These are phyloP conservation scores for Termitomyces bulborhizus DNA, from an alignment of 768 basidiomycete genomes.

Conservation along the genomic window DNA sequence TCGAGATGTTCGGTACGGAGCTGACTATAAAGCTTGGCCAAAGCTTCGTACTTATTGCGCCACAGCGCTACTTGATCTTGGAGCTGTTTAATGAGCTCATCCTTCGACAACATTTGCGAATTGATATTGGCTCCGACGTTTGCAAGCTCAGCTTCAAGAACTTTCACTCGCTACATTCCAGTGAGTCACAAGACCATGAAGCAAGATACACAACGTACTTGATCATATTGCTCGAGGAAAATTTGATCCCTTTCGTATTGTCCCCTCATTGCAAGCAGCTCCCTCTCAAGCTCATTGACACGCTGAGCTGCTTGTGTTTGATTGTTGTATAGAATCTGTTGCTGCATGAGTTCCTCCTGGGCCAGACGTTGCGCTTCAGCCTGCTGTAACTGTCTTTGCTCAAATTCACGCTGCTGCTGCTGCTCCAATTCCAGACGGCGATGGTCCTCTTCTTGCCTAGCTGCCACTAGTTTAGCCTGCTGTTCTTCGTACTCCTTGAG, in stretches of 20 bases:
- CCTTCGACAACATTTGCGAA: conserved; percentile 86
- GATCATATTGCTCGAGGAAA: conserved; percentile 95
- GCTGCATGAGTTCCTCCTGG: conserved; percentile 85
- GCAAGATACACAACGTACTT: conserved; percentile 43
- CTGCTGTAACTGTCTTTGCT: conserved; percentile 81
- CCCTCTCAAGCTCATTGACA: conserved; percentile 78
- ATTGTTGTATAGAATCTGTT: conserved; percentile 75
- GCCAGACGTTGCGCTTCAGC: conserved; percentile 83
- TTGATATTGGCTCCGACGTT: conserved; percentile 71
- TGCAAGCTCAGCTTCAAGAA: conserved; percentile 82
- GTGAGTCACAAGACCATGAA: conserved; percentile 3
- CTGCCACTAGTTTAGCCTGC: conserved; percentile 78
- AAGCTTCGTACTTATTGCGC: conserved; percentile 98
- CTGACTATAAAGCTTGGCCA: conserved; percentile 98
- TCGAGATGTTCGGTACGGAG: conserved; percentile 96
- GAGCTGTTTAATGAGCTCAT: conserved; percentile 90
- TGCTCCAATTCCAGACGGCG: conserved; percentile 71
- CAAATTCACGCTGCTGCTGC: conserved; percentile 83
- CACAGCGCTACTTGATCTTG: conserved; percentile 96
- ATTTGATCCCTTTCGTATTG: conserved; percentile 99
- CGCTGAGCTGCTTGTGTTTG: conserved; percentile 70
- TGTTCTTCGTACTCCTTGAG: conserved; percentile 96
- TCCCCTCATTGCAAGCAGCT: conserved; percentile 88
- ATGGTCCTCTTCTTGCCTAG: conserved; percentile 79
- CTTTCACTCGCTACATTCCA: conserved; percentile 77